These are phyloP conservation scores for Monilinia vaccinii-corymbosi DNA, from an alignment of 2,329 filamentous ascomycete species.

Conservation along the genomic window DNA sequence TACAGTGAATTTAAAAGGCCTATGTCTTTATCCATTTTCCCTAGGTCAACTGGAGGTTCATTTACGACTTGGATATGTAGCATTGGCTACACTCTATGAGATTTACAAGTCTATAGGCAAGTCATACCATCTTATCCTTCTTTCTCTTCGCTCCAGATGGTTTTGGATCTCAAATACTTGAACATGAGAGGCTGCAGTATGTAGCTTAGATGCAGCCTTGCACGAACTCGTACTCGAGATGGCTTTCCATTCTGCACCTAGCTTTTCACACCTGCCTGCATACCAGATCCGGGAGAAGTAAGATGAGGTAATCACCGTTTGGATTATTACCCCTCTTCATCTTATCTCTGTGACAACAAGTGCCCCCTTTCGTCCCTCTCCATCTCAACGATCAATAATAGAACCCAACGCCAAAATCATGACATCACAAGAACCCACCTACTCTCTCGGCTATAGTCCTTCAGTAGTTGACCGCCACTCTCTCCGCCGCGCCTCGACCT, in stretches of 20 bases:
- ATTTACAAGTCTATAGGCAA: not conserved
- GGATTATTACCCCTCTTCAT: not conserved
- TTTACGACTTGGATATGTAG: not conserved
- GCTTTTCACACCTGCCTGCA: not conserved
- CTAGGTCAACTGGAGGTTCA: not conserved
- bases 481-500: conserved; percentile 2
- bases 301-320: not conserved
- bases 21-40: too few species aligned
- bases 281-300: not conserved
- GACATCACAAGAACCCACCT: not conserved
- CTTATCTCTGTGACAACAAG: not conserved
- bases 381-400: not conserved
- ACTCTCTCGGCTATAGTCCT: not conserved
- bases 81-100: not conserved
- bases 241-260: not conserved
- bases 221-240: not conserved
- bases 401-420: not conserved
- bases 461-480: conserved; percentile 1
- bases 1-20: not conserved
- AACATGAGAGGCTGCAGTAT: not conserved
- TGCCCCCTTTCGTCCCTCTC: not conserved
- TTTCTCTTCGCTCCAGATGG: not conserved
- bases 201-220: not conserved
- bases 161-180: not conserved
- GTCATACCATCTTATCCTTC: not conserved